A percentile compares a stretch with the other conserved stretches of the same genome.
Evolutionary conservation across 768 basidiomycete genomes (phyloP).

Genomic region (Lactarius evosmus): DNA sequence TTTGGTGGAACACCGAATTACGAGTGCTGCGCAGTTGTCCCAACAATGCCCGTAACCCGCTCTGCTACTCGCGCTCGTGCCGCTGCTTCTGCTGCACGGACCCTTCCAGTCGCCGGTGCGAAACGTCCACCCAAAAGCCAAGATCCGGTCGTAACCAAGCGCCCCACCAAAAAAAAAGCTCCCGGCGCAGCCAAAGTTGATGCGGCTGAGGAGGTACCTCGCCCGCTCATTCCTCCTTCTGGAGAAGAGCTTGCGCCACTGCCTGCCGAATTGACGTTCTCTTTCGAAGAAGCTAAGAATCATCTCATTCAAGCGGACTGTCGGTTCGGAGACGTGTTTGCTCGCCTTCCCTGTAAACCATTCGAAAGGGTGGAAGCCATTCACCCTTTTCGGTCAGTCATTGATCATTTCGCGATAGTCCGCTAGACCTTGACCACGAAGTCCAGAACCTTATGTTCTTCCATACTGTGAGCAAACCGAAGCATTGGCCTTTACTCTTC

Average conservation of each 20-base stretch:
- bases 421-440: not conserved
- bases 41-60: constrained; percentile 31
- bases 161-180: constrained; percentile 6
- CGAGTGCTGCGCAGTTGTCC: not conserved
- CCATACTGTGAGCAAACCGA: constrained; percentile 56
- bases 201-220: not conserved
- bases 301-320: constrained; percentile 66
- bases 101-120: constrained; percentile 4
- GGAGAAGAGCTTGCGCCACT: constrained; percentile 39
- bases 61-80: constrained; percentile 27
- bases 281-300: constrained; percentile 68
- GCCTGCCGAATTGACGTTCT: constrained; percentile 70
- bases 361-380: constrained; percentile 70
- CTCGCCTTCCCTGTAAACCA: constrained; percentile 64
- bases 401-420: not conserved
- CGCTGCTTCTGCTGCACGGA: not conserved
- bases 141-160: constrained; percentile 13
- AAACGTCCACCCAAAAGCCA: constrained; percentile 13
- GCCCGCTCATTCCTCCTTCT: constrained; percentile 2
- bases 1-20: not conserved
- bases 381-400: constrained; percentile 74
- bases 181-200: constrained; percentile 8
- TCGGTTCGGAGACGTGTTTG: constrained; percentile 70
- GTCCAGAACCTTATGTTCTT: constrained; percentile 60
- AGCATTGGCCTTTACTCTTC: not conserved